These are phyloP conservation scores for Dysphania ambrosioides DNA, from an alignment of 148 eudicot species.

Conservation along the genomic window DNA sequence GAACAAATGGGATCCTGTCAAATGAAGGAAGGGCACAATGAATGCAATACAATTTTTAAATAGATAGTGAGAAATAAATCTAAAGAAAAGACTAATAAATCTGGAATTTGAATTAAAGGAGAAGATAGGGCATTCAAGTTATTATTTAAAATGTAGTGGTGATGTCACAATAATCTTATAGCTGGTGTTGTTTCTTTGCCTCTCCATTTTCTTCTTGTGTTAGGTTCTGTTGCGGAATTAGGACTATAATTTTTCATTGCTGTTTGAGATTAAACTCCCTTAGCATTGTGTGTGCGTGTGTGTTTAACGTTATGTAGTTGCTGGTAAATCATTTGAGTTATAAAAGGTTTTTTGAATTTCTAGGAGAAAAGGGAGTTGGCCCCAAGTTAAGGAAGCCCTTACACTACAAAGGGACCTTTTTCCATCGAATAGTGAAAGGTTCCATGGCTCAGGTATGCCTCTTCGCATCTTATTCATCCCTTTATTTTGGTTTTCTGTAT, in stretches of 20 bases:
- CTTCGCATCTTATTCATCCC: constrained; percentile 3
- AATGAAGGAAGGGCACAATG: too few species aligned
- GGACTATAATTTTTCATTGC: not conserved
- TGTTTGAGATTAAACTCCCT: too few species aligned
- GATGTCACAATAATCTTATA: constrained; percentile 4
- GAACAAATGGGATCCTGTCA: not conserved
- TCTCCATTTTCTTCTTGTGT: not conserved
- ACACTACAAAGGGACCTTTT: constrained; percentile 91
- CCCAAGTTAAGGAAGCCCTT: constrained; percentile 59
- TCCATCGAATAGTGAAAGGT: constrained; percentile 78
- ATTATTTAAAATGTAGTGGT: not conserved
- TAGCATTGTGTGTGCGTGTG: too few species aligned
- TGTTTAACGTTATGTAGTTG: too few species aligned
- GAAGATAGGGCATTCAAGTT: not conserved
- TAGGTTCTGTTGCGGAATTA: not conserved
- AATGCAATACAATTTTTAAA: too few species aligned
- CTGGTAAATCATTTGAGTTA: constrained; percentile 5
- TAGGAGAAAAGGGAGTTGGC: constrained; percentile 90
- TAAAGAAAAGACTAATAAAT: not conserved
- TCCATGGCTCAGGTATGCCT: constrained; percentile 75
- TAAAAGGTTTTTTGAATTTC: constrained; percentile 1
- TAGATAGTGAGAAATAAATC: not conserved
- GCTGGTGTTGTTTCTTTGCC: not conserved
- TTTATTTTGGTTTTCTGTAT: constrained; percentile 29
- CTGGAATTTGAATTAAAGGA: too few species aligned